Base-by-base conservation (phyloP, 129 eudicot species). In the Centella asiatica region DNA sequence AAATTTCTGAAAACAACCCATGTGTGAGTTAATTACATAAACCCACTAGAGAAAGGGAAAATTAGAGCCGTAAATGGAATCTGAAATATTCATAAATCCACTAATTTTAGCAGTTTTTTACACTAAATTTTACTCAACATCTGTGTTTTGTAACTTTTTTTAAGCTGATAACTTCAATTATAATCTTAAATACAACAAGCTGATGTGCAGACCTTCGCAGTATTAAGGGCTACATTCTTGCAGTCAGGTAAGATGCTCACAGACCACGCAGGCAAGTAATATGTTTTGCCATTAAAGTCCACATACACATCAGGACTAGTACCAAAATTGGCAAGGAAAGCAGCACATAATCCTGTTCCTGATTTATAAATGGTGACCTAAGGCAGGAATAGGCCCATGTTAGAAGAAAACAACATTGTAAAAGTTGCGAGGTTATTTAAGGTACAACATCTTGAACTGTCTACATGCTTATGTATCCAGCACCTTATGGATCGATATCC, bases 211-310 rank as follows among this genome's bases (percentile, higher is more conserved):
- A 93, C 99, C 95, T 88, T 85, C 34, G 96, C 99, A 48, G 99
- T 78, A 37, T 93, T 88, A 54, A 87, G 79, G 29, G 49, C 96
- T 13, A 93, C 99, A 73, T 78, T 93, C 66, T 93, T 93, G 89
- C 99, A 93, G 81, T 93, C 99, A 44, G 96, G 90, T 80, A 93
- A 82, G 87, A 93, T 88, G 93, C 96, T 93, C 66, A 93, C 99
- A 46, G 99, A 93, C 99, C 96, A 93, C 19, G 95, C 96, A 17
- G 99, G 99, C 72, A 93, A 56, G 42, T 59, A 69, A 73, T 93
- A 88, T 26, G 99, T 87, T 50, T 85, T 82, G 32, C 96, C 95
- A 25, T 80, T 78, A 69, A 80, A 93, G 62, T 44, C 82, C 54
- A 88, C 95, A 11, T 75, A 80, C 46, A 83, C 87, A 76, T 80